A percentile compares a stretch with the other conserved stretches of the same genome.
Conservation (phyloP, 1,284 basidiomycete genomes). For the Gymnopus androsaceus region DNA sequence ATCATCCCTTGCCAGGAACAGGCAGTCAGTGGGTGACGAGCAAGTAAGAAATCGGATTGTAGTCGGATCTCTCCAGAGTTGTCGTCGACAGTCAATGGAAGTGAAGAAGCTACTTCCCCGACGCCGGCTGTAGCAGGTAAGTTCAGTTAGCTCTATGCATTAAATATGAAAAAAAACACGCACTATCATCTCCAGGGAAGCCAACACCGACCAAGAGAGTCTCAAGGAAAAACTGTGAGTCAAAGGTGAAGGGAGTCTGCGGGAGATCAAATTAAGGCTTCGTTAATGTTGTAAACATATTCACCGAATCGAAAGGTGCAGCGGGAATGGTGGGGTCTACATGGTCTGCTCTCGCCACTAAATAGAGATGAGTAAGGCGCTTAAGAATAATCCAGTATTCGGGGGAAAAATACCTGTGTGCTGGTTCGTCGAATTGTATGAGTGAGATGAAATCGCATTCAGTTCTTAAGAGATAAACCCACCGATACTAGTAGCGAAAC, state of each 20-base stretch:
- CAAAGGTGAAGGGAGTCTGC: slow-evolving; percentile 35
- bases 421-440: background rate
- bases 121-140: no score
- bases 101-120: slow-evolving; percentile 38
- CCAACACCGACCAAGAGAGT: slow-evolving; percentile 32
- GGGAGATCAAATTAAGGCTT: background rate
- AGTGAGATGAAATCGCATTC: rapidly evolving
- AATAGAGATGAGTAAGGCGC: background rate
- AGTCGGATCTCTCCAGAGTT: slow-evolving; percentile 39
- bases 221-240: slow-evolving; percentile 44
- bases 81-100: slow-evolving; percentile 15
- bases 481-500: slow-evolving; percentile 18
- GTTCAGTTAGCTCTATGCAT: no score
- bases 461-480: background rate
- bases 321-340: slow-evolving; percentile 22
- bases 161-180: background rate
- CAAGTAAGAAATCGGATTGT: slow-evolving; percentile 28
- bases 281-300: background rate
- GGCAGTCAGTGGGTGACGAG: slow-evolving; percentile 26
- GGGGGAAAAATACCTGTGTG: background rate
- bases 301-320: slow-evolving; percentile 39
- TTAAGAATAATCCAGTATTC: background rate
- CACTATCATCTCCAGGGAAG: slow-evolving; percentile 35
- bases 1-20: slow-evolving; percentile 39
- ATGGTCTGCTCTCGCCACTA: slow-evolving; percentile 4